Evolutionary conservation across 1,284 basidiomycete genomes (phyloP).

Genomic region (Cystobasidium pallidum): DNA sequence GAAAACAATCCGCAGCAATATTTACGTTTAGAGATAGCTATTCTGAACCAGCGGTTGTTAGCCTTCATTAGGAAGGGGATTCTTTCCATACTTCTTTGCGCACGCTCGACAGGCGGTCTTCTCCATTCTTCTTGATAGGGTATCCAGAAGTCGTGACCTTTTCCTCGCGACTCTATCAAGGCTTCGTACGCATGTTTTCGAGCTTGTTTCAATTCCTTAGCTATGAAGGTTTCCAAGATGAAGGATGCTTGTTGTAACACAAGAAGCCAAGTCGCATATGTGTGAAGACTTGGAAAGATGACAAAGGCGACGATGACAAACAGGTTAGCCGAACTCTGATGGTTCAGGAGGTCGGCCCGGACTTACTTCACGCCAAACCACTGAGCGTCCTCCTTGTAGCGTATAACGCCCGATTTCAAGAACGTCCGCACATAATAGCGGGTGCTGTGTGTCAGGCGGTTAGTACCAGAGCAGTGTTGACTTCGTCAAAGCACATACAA

Average conservation of each 20-base stretch:
- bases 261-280: slow-evolving; percentile 44
- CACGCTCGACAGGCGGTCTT: slow-evolving; percentile 52
- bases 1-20: not conserved
- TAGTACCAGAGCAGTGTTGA: too few species aligned
- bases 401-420: slow-evolving; percentile 50
- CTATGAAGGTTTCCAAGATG: slow-evolving; percentile 49
- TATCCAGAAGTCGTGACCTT: slow-evolving; percentile 51
- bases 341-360: not conserved
- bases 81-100: slow-evolving; percentile 49
- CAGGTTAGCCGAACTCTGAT: not conserved
- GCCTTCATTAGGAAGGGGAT: slow-evolving; percentile 49
- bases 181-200: slow-evolving; percentile 50
- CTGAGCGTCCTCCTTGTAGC: slow-evolving; percentile 45
- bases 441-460: slow-evolving; percentile 45
- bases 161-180: slow-evolving; percentile 50
- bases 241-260: slow-evolving; percentile 46
- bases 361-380: slow-evolving; percentile 40
- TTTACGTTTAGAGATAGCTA: slow-evolving; percentile 51
- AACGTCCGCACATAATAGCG: slow-evolving; percentile 49
- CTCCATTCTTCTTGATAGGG: slow-evolving; percentile 54
- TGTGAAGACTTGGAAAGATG: slow-evolving; percentile 15
- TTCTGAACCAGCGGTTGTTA: slow-evolving; percentile 49
- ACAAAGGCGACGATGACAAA: not conserved
- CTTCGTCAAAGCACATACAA: too few species aligned
- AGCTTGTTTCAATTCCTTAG: slow-evolving; percentile 46